Evolutionary conservation across 2,329 filamentous ascomycete genomes (phyloP), one percentile per base, ranked within the genome.

Genomic region (Trichoderma sp.): DNA sequence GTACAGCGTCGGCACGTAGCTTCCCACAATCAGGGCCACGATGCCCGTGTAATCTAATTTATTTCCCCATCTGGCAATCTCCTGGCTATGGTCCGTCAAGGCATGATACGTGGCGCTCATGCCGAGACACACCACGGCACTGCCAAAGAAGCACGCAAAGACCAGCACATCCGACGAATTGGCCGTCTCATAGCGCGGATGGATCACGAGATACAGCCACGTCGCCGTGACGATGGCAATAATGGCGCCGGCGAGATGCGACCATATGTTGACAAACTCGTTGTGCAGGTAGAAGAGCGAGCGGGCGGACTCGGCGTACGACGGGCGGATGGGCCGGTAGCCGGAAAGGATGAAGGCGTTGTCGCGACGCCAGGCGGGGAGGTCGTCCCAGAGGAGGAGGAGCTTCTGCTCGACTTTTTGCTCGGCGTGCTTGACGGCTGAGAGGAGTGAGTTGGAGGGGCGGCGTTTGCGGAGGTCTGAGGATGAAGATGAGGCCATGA

Each of bases 31-130:
- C 73, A 99, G 82, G 59, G 90, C 88, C 34, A 98, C 92, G 74
- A 99, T 99, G 7, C 96, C 96, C 5, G 95, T 88, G 78, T 99
- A 98, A 78, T 99, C 96, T 68, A 98, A 82, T 79, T 97, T 93
- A 78, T 98, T 98, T 13, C 94, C 94, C 83, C 93, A 92, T 71
- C 87, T 90, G 2, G 91, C 89, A 16, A 97, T 92, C 1, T 81
- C 80, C 46, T 89, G 87, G 21, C 92, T 96, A 79, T 99, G 96
- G 73, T 97, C 97, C 26, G 86, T 89, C 59, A 97, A 86, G 2
- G 92, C 87, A 78, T 99, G 96, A 77, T 90, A 99, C 3, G 90
- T 91, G 5, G 93, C 91, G 73, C 91, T 94, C 89, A 94, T 92
- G 26, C 91, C 90, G 64, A 96, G 82, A 74, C 92, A 95, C 39